Evolutionary conservation across 306 rosid genomes (phyloP).

Genomic region (Hylodesmum podocarpum): DNA sequence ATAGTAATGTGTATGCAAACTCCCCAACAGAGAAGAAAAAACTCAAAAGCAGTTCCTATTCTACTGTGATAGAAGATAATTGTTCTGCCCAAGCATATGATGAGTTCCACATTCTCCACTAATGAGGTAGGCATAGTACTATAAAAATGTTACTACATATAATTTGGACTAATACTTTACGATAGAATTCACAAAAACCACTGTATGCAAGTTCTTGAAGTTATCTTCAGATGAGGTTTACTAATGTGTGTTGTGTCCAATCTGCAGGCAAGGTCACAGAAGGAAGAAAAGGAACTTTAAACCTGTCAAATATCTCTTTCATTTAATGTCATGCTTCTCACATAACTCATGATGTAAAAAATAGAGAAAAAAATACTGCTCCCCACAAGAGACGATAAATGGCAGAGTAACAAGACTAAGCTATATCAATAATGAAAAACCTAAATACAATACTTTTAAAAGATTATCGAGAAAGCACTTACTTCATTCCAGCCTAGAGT

Average conservation of each 20-base stretch:
- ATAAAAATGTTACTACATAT: background rate
- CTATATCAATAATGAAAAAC: slow-evolving; percentile 18
- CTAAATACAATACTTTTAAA: slow-evolving; percentile 16
- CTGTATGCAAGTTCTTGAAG: slow-evolving; percentile 14
- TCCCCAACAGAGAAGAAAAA: background rate
- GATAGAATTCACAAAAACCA: background rate
- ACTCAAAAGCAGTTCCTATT: background rate
- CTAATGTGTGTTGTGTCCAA: background rate
- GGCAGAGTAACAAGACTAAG: slow-evolving; percentile 8
- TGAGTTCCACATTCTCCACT: background rate
- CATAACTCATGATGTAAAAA: background rate
- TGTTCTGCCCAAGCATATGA: background rate
- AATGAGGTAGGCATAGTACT: background rate
- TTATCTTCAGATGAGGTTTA: background rate
- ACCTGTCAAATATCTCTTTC: background rate
- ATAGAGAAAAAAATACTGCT: background rate
- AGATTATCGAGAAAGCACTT: slow-evolving; percentile 34
- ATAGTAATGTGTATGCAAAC: slow-evolving; percentile 9
- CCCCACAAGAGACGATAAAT: background rate
- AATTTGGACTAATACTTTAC: slow-evolving; percentile 12
- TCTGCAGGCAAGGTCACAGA: background rate
- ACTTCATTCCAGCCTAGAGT: slow-evolving; percentile 98
- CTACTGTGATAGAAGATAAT: slow-evolving; percentile 3
- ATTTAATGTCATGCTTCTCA: background rate
- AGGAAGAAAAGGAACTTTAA: background rate